Conservation (phyloP, 176 grass and related monocot species). For the maize (Zea mays) region DNA sequence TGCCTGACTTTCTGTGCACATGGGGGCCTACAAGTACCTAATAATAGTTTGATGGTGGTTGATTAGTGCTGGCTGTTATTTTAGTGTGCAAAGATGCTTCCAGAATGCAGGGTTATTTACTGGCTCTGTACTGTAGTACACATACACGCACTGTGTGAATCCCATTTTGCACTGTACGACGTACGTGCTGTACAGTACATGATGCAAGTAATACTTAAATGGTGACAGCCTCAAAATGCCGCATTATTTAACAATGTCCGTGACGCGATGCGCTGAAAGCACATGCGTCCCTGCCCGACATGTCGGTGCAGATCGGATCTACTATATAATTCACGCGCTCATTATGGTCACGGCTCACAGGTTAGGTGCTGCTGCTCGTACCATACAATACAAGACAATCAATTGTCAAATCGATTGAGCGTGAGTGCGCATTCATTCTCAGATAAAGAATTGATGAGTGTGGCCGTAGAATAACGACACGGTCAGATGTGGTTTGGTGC, state of each 20-base stretch:
- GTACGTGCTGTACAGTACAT: background rate
- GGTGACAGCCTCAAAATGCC: constrained; percentile 23
- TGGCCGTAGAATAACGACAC: background rate
- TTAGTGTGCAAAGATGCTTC: background rate
- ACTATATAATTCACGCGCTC: background rate
- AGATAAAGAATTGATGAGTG: background rate
- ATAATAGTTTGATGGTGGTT: background rate
- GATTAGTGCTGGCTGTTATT: background rate
- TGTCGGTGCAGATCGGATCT: constrained; percentile 36
- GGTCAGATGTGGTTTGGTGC: background rate
- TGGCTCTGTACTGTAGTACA: background rate
- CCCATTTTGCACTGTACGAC: background rate
- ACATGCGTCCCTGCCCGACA: constrained; percentile 38
- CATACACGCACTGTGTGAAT: background rate
- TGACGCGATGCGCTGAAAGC: constrained; percentile 34
- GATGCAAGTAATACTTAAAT: background rate
- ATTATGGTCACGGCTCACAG: background rate
- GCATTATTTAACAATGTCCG: constrained; percentile 31
- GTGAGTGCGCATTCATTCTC: background rate
- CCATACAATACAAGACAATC: background rate
- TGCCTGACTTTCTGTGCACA: background rate
- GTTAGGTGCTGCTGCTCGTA: background rate
- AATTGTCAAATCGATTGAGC: background rate
- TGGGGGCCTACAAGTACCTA: background rate
- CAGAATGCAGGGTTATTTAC: background rate